Base-by-base conservation (phyloP, 208 protist species). In the Wallacemonas sp. region DNA sequence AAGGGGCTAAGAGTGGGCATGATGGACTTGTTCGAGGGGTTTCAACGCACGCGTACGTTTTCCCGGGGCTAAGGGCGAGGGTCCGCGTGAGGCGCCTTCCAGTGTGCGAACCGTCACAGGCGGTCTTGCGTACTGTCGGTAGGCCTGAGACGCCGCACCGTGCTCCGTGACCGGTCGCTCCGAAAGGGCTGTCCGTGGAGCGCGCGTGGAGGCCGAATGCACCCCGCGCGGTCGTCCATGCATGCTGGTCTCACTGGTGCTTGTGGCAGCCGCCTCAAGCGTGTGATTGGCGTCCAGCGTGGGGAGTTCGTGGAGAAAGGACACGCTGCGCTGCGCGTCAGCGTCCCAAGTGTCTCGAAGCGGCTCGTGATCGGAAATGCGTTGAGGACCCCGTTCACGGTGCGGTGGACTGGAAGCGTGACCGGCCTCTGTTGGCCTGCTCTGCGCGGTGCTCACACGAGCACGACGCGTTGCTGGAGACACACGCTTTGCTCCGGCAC, bases 161-260 rank as follows among this genome's bases (percentile, higher is more conserved):
- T 58, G 51, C 14, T 58, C 28, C 0, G 51, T 58, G 28, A 33
- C 31, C 15, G 51, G 51, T 17, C 51, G 51, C 51, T 58, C 51
- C 47, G 26, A 14, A 22, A 11, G 24, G 47, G 47, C 22, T 5
- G 47, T 33, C 4, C 47, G 47, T 9, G 47, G 47, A 19, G 47
- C 47, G 26, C 47, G 47, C 34, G 47, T 55, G 24, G 47, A 55
- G 19, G 47, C 47, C 19, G 47, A 55, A 8, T 27, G 26, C 47
- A 8, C 47, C 12, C 47, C 47, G 26, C 47, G 24, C 11, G 22
- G 12, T n/a, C 34, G 5, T 9, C 47, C 47, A 22, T 0, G 47
- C 24, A 19, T 27, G 11, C 24, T 33, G 12, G n/a, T 5, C 12
- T 8, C 21, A n/a, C 36, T 41, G 36, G 36, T 14, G 36, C n/a